Base-by-base conservation (phyloP, 805 yeast species). In the Candida tammaniensis region DNA sequence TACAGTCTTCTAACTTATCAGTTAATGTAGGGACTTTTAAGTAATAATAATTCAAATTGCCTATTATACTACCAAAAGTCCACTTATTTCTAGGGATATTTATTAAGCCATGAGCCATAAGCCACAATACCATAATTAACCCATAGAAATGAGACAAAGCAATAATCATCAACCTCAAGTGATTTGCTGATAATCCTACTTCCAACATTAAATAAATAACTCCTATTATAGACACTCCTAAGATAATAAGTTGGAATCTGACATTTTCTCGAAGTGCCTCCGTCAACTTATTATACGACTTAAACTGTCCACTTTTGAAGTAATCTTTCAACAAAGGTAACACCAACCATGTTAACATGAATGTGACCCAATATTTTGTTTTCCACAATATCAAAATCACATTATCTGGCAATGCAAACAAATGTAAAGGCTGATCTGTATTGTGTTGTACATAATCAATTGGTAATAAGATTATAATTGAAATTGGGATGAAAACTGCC, bases 41-140 rank as follows among this genome's bases (percentile, higher is more conserved):
- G 54, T 85, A 85, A 19, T 49, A 50, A 26, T 49, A 53, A 34
- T 64, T 63, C 39, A 67, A 44, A 30, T 57, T 41, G 14, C 43
- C 44, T 12, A 56, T 35, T 15, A 57, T 36, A 26, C 43, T 54
- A 2, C 72, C 71, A 37, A 56, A 59, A 16, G 44, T 51, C 72
- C 53, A 72, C 55, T 40, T 61, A 37, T 39, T 54, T 38, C 84
- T 68, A 0, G 95, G 94, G 2, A 85, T 65, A 27, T 72, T 70
- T 12, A 84, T 73, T 31, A 84, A 57, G 0, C 95, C 95, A 54
- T 86, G 89, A 2, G 91, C 85, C 84, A 86, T 78, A 38, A 86
- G 61, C 91, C 93, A 85, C 15, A 84, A 69, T 2, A 91, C 88
- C 21, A 86, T 50, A 2, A 81, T 66, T 50, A 86, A 66, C 0